These are phyloP conservation scores for Cydonia oblonga DNA, from an alignment of 331 rosid genomes.

Conservation along the genomic window DNA sequence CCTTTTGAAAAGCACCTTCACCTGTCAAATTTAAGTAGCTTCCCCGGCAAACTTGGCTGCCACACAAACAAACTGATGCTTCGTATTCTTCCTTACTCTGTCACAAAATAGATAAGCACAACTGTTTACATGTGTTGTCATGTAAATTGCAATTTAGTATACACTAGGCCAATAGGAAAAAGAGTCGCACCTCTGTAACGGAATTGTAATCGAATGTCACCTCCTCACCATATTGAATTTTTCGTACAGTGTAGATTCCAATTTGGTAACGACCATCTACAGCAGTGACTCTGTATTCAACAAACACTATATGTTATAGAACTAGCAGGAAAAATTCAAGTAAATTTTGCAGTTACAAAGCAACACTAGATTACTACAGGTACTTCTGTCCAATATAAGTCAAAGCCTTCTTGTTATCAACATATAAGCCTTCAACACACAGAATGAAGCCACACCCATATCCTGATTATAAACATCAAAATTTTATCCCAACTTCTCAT, in stretches of 20 bases:
- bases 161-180: slow-evolving; percentile 8
- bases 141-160: neutral
- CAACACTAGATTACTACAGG: neutral
- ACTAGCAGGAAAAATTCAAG: neutral
- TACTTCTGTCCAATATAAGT: neutral
- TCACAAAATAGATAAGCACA: slow-evolving; percentile 10
- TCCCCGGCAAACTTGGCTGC: slow-evolving; percentile 98
- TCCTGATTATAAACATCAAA: neutral
- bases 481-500: too few species aligned
- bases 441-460: neutral
- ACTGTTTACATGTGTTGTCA: neutral
- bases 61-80: slow-evolving; percentile 98
- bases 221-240: slow-evolving; percentile 82
- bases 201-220: slow-evolving; percentile 95
- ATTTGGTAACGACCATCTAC: slow-evolving; percentile 95
- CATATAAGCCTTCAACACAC: neutral
- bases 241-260: slow-evolving; percentile 84
- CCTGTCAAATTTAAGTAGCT: slow-evolving; percentile 96
- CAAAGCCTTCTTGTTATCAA: neutral
- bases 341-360: neutral
- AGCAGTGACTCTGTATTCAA: slow-evolving; percentile 74
- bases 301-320: neutral
- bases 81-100: slow-evolving; percentile 99
- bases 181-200: slow-evolving; percentile 82
- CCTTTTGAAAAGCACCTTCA: slow-evolving; percentile 93